Conservation (phyloP, 805 yeast species). For the Candida quercuum region DNA sequence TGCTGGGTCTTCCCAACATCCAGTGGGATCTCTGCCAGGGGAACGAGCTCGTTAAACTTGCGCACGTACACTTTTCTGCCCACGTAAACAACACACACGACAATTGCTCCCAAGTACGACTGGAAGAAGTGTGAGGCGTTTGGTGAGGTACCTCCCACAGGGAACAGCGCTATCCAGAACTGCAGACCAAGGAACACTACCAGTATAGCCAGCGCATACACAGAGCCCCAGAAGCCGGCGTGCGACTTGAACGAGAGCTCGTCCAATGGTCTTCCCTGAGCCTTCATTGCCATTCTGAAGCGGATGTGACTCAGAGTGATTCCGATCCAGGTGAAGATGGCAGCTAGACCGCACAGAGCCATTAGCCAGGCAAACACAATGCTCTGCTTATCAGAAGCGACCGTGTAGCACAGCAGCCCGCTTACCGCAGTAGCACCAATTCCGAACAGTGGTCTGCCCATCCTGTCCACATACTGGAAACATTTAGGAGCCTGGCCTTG, state of each 20-base stretch:
- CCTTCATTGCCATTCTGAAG: slow-evolving; percentile 40
- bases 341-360: slow-evolving; percentile 43
- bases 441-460: slow-evolving; percentile 46
- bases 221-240: slow-evolving; percentile 38
- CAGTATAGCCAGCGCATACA: slow-evolving; percentile 31
- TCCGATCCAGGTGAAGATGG: slow-evolving; percentile 46
- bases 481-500: slow-evolving; percentile 39
- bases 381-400: slow-evolving; percentile 35
- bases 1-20: slow-evolving; percentile 59
- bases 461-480: slow-evolving; percentile 40
- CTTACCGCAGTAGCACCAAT: slow-evolving; percentile 31
- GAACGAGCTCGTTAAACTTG: slow-evolving; percentile 36
- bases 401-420: slow-evolving; percentile 41
- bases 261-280: slow-evolving; percentile 34
- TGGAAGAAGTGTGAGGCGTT: slow-evolving; percentile 32
- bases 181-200: slow-evolving; percentile 37
- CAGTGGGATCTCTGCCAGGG: slow-evolving; percentile 47
- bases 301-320: slow-evolving; percentile 38
- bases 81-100: slow-evolving; percentile 33
- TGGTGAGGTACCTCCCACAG: slow-evolving; percentile 32
- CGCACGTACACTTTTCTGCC: slow-evolving; percentile 41
- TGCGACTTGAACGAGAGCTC: slow-evolving; percentile 39
- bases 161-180: slow-evolving; percentile 44
- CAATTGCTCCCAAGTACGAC: slow-evolving; percentile 36
- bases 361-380: slow-evolving; percentile 43